phyloP scores from a whole-genome alignment of 2,329 filamentous ascomycete species.

The Pseudonectria buxi region DNA sequence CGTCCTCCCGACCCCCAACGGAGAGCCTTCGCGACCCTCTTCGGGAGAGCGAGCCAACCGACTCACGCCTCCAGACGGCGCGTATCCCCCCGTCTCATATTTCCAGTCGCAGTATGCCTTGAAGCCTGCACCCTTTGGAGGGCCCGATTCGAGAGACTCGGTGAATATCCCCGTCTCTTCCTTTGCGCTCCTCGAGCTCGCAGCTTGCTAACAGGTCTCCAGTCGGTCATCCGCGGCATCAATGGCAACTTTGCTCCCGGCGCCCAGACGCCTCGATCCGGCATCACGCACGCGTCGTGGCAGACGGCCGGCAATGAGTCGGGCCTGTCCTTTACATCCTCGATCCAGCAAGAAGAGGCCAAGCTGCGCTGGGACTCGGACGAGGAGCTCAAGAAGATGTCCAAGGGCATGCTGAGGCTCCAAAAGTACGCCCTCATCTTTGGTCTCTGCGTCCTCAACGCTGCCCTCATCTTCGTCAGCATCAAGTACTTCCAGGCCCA shows the following conservation, averaged over 20 bases:
- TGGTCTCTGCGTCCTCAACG: constrained; percentile 29
- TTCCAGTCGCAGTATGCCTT: too few species aligned
- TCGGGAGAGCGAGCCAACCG: too few species aligned
- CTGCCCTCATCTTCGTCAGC: constrained; percentile 29
- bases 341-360: constrained; percentile 31
- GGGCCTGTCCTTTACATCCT: constrained; percentile 29
- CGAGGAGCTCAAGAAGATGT: constrained; percentile 32
- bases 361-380: constrained; percentile 35
- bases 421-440: constrained; percentile 34
- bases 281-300: constrained; percentile 25
- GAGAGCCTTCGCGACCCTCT: too few species aligned
- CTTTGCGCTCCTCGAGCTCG: constrained; percentile 2
- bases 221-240: constrained; percentile 30
- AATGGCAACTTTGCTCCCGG: constrained; percentile 26
- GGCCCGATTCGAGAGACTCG: too few species aligned
- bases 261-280: constrained; percentile 25
- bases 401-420: constrained; percentile 29
- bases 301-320: constrained; percentile 27
- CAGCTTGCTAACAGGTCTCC: constrained; percentile 1
- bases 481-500: constrained; percentile 33
- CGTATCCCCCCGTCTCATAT: too few species aligned
- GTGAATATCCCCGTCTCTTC: too few species aligned
- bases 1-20: too few species aligned
- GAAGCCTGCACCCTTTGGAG: too few species aligned
- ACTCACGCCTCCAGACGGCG: too few species aligned